Percentiles rank a stretch among this genome's conserved stretches.
Evolutionary conservation across 1,284 basidiomycete genomes (phyloP).

Genomic region (Melampsora occidentalis): DNA sequence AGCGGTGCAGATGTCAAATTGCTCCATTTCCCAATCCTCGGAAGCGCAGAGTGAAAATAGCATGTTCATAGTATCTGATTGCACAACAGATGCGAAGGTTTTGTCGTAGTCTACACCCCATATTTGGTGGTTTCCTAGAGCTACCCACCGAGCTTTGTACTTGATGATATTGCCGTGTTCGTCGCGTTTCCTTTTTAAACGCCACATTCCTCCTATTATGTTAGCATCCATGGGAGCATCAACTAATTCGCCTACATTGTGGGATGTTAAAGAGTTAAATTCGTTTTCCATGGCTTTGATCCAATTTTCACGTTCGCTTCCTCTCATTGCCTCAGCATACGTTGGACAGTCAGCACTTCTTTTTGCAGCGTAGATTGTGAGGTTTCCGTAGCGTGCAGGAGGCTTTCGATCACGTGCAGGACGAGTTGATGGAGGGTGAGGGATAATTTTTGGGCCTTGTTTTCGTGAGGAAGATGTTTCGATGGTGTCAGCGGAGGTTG

Average conservation of each 20-base stretch:
- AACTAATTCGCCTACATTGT: not conserved
- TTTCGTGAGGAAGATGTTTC: not conserved
- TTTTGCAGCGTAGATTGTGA: no score
- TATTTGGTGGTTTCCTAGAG: not conserved
- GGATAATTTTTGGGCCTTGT: not conserved
- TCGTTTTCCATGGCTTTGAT: not conserved
- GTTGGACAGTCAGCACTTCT: no score
- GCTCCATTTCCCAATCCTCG: no score
- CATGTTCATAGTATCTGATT: no score
- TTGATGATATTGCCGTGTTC: not conserved
- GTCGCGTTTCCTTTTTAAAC: not conserved
- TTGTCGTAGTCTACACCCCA: not conserved
- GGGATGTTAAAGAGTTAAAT: not conserved
- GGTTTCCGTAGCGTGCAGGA: not conserved
- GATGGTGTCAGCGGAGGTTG: not conserved
- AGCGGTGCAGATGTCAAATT: no score
- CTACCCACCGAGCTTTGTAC: not conserved
- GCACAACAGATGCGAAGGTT: not conserved
- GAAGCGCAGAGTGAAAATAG: no score
- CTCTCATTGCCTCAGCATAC: no score
- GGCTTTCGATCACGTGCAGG: not conserved
- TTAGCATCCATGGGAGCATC: not conserved
- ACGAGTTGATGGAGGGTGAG: not conserved
- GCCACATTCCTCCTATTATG: not conserved
- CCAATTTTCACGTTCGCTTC: no score